Conservation (phyloP, 768 basidiomycete species). For the Trametes maxima region DNA sequence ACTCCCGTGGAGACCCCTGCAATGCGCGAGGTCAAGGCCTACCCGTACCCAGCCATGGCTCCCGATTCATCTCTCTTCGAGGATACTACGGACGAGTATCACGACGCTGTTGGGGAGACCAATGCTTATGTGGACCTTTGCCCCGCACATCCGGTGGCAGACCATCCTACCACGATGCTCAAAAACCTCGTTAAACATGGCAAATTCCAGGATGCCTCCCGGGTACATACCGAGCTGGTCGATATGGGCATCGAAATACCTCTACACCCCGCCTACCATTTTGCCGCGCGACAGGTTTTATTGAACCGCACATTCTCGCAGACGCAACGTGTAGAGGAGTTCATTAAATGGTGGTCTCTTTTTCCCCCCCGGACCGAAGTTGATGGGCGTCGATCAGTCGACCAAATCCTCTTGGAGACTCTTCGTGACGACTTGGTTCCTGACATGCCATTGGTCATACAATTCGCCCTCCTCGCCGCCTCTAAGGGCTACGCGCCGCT, state of each 20-base stretch:
- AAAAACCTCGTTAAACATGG: constrained; percentile 33
- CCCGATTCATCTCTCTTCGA: constrained; percentile 43
- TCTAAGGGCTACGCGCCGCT: constrained; percentile 46
- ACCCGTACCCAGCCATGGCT: constrained; percentile 37
- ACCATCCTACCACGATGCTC: constrained; percentile 27
- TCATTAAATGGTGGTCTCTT: constrained; percentile 47
- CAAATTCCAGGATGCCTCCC: constrained; percentile 38
- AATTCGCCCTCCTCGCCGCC: constrained; percentile 47
- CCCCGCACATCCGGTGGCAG: not conserved
- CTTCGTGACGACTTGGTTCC: constrained; percentile 34
- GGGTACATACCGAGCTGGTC: constrained; percentile 44
- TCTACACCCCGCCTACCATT: constrained; percentile 38
- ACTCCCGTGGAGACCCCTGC: constrained; percentile 35
- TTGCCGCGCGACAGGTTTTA: constrained; percentile 39
- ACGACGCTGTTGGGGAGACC: constrained; percentile 13
- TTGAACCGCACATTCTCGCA: constrained; percentile 3
- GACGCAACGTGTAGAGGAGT: constrained; percentile 28
- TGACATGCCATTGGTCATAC: constrained; percentile 41
- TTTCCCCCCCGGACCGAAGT: constrained; percentile 31
- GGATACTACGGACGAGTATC: constrained; percentile 37
- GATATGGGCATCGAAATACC: constrained; percentile 42
- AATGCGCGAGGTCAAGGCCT: constrained; percentile 37
- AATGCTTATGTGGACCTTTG: constrained; percentile 1
- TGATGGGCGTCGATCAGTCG: constrained; percentile 22
- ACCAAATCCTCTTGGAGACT: constrained; percentile 36